These are phyloP conservation scores for Zygosaccharomyces pseudobailii DNA, from an alignment of 1,139 yeast genomes.

Conservation along the genomic window DNA sequence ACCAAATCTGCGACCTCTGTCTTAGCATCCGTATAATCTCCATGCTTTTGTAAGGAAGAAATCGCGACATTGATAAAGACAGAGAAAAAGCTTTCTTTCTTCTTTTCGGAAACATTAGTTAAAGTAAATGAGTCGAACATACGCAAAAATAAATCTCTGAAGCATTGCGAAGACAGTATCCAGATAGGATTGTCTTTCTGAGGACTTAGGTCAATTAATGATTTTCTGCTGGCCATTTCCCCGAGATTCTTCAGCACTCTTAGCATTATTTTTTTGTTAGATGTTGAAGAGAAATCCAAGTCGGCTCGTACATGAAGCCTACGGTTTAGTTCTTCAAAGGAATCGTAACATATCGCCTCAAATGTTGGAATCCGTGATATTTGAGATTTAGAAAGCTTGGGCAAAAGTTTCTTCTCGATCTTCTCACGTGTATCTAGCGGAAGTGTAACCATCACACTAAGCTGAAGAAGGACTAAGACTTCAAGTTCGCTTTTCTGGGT, in stretches of 20 bases:
- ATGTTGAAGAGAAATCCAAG: constrained; percentile 32
- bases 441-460: constrained; percentile 48
- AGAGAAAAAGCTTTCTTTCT: constrained; percentile 21
- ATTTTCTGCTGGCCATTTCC: constrained; percentile 40
- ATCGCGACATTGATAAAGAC: constrained; percentile 22
- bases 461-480: constrained; percentile 47
- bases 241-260: constrained; percentile 38
- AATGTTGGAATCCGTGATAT: constrained; percentile 58
- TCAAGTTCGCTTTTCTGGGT: constrained; percentile 37
- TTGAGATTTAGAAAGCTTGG: constrained; percentile 25
- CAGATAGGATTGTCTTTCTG: constrained; percentile 31
- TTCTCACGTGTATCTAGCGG: constrained; percentile 58
- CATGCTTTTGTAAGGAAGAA: constrained; percentile 18
- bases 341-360: constrained; percentile 52
- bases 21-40: constrained; percentile 27
- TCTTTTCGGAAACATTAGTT: constrained; percentile 36
- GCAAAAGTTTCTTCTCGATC: constrained; percentile 40
- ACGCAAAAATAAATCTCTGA: constrained; percentile 42
- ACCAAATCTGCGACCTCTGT: constrained; percentile 48
- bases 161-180: constrained; percentile 32
- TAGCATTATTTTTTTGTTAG: constrained; percentile 45
- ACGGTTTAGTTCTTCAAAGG: constrained; percentile 42
- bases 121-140: constrained; percentile 32
- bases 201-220: constrained; percentile 36
- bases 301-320: constrained; percentile 37